Percentiles rank a stretch among this genome's conserved stretches.
Evolutionary conservation across 2,329 filamentous ascomycete species (phyloP).

Genomic region (Colletotrichum abscissum): DNA sequence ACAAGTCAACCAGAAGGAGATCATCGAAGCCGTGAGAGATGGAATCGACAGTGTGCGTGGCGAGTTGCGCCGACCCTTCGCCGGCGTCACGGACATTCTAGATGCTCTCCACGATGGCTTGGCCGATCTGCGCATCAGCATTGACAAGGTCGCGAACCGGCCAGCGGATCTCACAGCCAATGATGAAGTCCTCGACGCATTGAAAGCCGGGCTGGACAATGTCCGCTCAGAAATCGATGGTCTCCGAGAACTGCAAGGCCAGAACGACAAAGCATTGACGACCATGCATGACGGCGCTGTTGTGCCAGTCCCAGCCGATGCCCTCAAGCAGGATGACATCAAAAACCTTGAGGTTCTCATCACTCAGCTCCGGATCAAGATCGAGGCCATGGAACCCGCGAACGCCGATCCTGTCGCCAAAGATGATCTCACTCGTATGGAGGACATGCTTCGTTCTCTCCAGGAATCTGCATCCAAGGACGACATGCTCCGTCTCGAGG

Average conservation of each 20-base stretch:
- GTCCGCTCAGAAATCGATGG: conserved; percentile 83
- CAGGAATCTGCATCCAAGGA: conserved; percentile 50
- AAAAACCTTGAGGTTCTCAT: conserved; percentile 88
- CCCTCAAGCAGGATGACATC: conserved; percentile 77
- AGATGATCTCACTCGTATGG: conserved; percentile 50
- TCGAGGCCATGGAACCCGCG: conserved; percentile 77
- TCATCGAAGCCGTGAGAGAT: conserved; percentile 76
- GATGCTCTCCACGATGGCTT: conserved; percentile 92
- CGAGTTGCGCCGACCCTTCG: conserved; percentile 75
- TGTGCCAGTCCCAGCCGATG: conserved; percentile 60
- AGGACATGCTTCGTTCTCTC: conserved; percentile 57
- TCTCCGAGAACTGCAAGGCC: conserved; percentile 68
- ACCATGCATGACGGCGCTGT: conserved; percentile 64
- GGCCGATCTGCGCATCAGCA: conserved; percentile 78
- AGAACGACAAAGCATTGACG: conserved; percentile 62
- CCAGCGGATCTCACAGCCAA: conserved; percentile 85
- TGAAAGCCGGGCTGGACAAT: conserved; percentile 83
- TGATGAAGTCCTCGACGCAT: conserved; percentile 88
- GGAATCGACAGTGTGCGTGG: conserved; percentile 80
- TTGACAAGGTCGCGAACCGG: conserved; percentile 83
- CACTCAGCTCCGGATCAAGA: conserved; percentile 83
- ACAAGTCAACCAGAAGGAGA: conserved; percentile 68
- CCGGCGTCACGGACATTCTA: conserved; percentile 86
- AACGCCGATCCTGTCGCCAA: conserved; percentile 47
- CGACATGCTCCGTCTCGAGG: conserved; percentile 49